These are phyloP conservation scores for Podospora sp. DNA, from an alignment of 495 filamentous ascomycete species.

Conservation along the genomic window DNA sequence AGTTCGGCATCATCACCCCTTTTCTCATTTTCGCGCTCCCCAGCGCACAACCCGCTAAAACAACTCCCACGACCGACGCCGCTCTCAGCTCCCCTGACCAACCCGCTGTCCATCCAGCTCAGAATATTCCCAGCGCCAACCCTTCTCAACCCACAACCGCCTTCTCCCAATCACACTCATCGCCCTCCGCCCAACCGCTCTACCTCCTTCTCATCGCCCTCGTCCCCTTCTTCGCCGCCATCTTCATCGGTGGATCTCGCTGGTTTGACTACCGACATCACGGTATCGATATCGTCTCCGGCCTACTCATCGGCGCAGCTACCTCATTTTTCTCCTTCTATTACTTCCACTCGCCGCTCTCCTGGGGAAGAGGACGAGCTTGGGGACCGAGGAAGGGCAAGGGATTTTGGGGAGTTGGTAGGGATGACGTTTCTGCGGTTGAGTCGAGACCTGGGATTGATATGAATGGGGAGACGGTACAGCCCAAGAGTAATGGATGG, in stretches of 20 bases:
- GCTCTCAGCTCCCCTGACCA: background rate
- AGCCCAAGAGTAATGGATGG: too few relatives aligned
- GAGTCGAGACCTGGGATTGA: too few relatives aligned
- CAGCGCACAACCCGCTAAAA: too few relatives aligned
- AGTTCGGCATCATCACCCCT: background rate
- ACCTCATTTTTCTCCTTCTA: background rate
- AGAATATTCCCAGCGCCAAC: too few relatives aligned
- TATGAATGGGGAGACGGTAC: too few relatives aligned
- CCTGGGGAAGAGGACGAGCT: background rate
- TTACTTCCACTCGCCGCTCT: background rate
- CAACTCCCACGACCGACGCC: too few relatives aligned
- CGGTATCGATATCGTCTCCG: background rate
- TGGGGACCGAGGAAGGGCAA: background rate
- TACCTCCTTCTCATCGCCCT: slow-evolving; percentile 1
- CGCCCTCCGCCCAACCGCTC: background rate
- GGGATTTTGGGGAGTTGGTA: background rate
- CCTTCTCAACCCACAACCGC: background rate
- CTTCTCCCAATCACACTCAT: background rate
- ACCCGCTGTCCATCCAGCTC: background rate
- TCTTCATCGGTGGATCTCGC: slow-evolving; percentile 2
- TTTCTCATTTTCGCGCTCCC: background rate
- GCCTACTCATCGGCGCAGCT: background rate
- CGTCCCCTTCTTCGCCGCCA: slow-evolving; percentile 4
- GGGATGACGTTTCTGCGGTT: too few relatives aligned
- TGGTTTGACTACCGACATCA: slow-evolving; percentile 4